Conservation (phyloP, 179 eudicot species). For the Beta macrorhiza region DNA sequence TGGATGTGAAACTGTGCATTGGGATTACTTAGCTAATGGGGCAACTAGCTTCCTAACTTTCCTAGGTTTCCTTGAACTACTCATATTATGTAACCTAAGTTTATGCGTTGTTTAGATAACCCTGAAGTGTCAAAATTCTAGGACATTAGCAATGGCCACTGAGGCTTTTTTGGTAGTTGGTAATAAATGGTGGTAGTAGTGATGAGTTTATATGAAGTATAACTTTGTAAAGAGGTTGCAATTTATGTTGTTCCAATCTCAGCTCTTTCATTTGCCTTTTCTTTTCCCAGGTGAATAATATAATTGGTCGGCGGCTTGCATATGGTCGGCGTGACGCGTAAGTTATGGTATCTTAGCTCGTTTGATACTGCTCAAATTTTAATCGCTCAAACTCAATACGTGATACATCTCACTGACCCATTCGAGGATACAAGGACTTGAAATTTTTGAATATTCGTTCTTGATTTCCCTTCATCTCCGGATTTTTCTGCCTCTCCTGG, state of each 20-base stretch:
- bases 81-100: not conserved
- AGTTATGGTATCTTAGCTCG: not conserved
- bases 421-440: constrained; percentile 6
- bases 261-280: not conserved
- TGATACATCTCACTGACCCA: not conserved
- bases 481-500: not conserved
- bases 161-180: no score
- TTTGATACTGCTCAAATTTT: constrained; percentile 1
- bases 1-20: not conserved
- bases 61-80: not conserved
- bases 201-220: no score
- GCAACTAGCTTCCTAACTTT: not conserved
- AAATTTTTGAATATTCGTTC: constrained; percentile 1
- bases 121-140: not conserved
- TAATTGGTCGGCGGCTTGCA: constrained; percentile 19
- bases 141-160: not conserved
- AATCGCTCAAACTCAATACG: not conserved
- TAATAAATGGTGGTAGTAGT: no score
- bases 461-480: constrained; percentile 1
- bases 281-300: constrained; percentile 20
- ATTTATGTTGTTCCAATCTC: not conserved
- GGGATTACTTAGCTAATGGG: not conserved
- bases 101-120: not conserved
- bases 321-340: constrained; percentile 21
- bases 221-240: not conserved